Evolutionary conservation across 208 protist genomes (phyloP), one percentile per base, ranked within the genome.

Genomic region (Jaenimonas drosophilae): DNA sequence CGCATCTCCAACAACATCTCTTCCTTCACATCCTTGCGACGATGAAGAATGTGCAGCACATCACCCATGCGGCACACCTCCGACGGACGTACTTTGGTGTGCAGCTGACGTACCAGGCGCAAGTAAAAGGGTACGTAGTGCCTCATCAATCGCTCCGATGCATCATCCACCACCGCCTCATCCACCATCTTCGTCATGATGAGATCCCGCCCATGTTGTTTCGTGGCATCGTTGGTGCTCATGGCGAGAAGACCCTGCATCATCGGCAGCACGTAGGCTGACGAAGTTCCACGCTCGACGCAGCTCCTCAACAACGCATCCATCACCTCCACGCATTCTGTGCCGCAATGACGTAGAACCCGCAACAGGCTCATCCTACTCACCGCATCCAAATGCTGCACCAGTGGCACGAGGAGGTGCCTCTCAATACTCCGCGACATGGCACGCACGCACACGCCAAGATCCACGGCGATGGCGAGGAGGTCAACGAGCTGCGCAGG

Each of bases 351-450:
- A 7, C 73, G 63, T 20, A 82, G 64, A 9, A 72, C 58, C 36
- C 51, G 36, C 2, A 75, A 54, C 5, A 86, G 40, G 9, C 47
- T 4, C 26, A 80, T 32, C 3, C 81, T 44, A 37, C 76, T 49
- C 34, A 62, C 56, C 7, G 45, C 39, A 42, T 64, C 48, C 20
- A 84, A 49, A 51, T 72, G 56, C 5, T 14, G 57, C 25, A 83
- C 61, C 49, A 84, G 60, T 12, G 81, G 81, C 0, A 60, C 40
- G 21, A 90, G 57, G 6, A 90, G 53, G n/a, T n/a, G n/a, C n/a
- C n/a, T n/a, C n/a, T n/a, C n/a, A n/a, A n/a, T n/a, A n/a, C n/a
- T n/a, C n/a, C n/a, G n/a, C n/a, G n/a, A n/a, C 29, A 56, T 43
- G 14, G 76, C 73, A 1, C 64, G 54, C 23, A 86, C 54, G 3